phyloP scores from a whole-genome alignment of 164 flowering plant genomes.

The Umbellularia californica region DNA sequence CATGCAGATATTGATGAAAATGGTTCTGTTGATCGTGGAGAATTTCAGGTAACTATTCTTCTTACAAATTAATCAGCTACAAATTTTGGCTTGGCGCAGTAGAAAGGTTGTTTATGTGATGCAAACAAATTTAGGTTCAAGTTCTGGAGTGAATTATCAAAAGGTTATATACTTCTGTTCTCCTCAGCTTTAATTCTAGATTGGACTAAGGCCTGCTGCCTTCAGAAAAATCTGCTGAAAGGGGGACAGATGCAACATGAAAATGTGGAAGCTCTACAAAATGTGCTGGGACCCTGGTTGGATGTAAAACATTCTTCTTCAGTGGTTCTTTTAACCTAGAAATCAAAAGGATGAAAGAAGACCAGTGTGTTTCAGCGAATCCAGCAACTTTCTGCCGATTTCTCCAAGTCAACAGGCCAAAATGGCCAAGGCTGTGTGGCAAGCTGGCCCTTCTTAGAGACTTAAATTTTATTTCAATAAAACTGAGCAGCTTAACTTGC shows the following conservation, averaged over 20 bases:
- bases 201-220: not conserved
- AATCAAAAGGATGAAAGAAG: not conserved
- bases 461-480: too few species aligned
- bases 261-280: too few species aligned
- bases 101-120: not conserved
- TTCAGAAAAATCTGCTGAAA: not conserved
- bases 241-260: not conserved
- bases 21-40: conserved; percentile 61
- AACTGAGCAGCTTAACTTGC: too few species aligned
- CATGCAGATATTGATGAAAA: conserved; percentile 75
- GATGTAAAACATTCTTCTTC: not conserved
- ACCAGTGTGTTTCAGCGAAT: not conserved
- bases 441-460: too few species aligned
- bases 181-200: not conserved
- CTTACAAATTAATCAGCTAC: not conserved
- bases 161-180: not conserved
- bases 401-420: too few species aligned
- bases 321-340: not conserved
- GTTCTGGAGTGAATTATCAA: not conserved
- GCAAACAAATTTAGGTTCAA: not conserved
- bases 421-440: too few species aligned
- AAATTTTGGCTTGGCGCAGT: not conserved
- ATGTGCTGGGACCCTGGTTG: not conserved
- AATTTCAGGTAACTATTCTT: conserved; percentile 62
- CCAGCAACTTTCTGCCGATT: not conserved